Evolutionary conservation across 176 grass and related monocot species (phyloP), one percentile per base, ranked within the genome.

Genomic region (Aegilops longissima): DNA sequence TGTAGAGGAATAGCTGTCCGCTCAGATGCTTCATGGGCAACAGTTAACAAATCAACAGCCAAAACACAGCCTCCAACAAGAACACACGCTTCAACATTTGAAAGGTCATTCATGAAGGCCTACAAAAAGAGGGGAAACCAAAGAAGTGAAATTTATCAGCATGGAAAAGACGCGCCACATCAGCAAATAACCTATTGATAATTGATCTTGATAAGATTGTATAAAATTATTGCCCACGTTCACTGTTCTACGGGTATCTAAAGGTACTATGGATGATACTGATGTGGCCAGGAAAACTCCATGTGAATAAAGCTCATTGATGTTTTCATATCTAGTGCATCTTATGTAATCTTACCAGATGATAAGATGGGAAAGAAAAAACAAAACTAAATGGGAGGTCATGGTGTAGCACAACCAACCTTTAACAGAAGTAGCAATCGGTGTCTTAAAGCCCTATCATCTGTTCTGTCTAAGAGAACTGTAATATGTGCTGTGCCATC

Each of bases 61-160:
- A 99, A 90, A 76, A 95, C 92, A 78, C 94, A 95, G 49, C 97
- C 97, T 81, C 97, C 94, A 79, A 99, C 97, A 87, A 92, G 88
- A 83, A 99, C 94, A 85, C 94, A 96, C 4, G 89, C 93, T 93
- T 99, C 97, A 85, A 99, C 90, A 88, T 99, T 99, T 91, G 92
- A 90, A 83, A 94, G 90, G 77, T 99, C 92, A 84, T 93, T 94
- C 90, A 93, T 96, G 80, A 99, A 89, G 27, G 93, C 94, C 96
- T 98, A 84, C 84, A 87, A 74, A 79, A 87, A 77, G 21, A 71
- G 78, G 54, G 47, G 35, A 33, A 76, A 88, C 80, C 74, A 85
- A 29, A 45, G 56, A 29, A 45, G 56, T 25, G 34, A 40, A 58
- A 77, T 84, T 89, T 72, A 65, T 92, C 70, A 94, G 31, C 45